A percentile compares a stretch with the other conserved stretches of the same genome.
These are phyloP conservation scores for Barnettozyma pratensis DNA, from an alignment of 805 yeast species.

Conservation along the genomic window DNA sequence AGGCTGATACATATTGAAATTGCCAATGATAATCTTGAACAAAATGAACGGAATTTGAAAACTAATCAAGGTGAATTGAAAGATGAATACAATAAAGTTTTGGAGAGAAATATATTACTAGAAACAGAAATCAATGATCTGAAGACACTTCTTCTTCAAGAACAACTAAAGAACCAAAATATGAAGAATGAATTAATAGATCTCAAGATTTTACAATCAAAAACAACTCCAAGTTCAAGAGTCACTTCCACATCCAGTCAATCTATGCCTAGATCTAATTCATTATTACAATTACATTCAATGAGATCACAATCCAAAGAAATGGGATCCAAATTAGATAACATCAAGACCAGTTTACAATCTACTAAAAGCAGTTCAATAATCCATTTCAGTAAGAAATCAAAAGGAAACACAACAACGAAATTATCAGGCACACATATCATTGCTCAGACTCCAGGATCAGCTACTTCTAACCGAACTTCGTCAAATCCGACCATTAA, in stretches of 20 bases:
- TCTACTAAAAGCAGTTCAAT: slow-evolving; percentile 2
- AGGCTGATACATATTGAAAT: slow-evolving; percentile 38
- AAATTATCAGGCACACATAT: slow-evolving; percentile 18
- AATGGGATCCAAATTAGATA: slow-evolving; percentile 25
- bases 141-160: slow-evolving; percentile 24
- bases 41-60: slow-evolving; percentile 32
- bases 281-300: slow-evolving; percentile 26
- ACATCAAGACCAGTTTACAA: slow-evolving; percentile 22
- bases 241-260: background rate
- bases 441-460: slow-evolving; percentile 18
- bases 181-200: slow-evolving; percentile 21
- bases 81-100: slow-evolving; percentile 28
- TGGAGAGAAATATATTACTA: slow-evolving; percentile 35
- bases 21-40: slow-evolving; percentile 39
- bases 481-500: background rate
- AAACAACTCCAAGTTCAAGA: background rate
- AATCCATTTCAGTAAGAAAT: slow-evolving; percentile 10
- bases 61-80: slow-evolving; percentile 31
- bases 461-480: background rate
- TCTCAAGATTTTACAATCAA: slow-evolving; percentile 9
- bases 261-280: slow-evolving; percentile 22
- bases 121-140: slow-evolving; percentile 32
- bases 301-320: slow-evolving; percentile 27
- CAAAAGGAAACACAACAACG: slow-evolving; percentile 19
- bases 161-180: slow-evolving; percentile 25